phyloP scores from a whole-genome alignment of 441 rosid species.

The Arabidopsis lyrata region DNA sequence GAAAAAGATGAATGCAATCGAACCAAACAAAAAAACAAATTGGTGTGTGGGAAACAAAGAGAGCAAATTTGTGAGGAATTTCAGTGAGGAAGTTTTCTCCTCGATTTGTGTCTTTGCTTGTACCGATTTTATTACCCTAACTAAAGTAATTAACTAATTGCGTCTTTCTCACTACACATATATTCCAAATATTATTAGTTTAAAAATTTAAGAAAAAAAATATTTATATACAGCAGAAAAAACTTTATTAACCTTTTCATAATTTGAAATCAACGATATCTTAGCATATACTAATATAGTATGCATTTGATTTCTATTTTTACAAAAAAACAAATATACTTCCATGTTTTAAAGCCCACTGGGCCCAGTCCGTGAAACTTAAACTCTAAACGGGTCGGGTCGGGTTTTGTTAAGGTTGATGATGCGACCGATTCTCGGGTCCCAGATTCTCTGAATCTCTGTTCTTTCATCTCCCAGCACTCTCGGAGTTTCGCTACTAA shows the following conservation, averaged over 20 bases:
- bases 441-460: background rate
- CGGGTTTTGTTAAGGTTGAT: background rate
- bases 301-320: no score
- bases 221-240: background rate
- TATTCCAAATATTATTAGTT: background rate
- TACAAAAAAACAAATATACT: no score
- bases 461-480: background rate
- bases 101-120: constrained; percentile 11
- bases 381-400: background rate
- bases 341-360: background rate
- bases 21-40: background rate
- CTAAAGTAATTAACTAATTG: background rate
- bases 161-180: constrained; percentile 16
- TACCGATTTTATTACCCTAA: background rate
- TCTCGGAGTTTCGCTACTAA: background rate
- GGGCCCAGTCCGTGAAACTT: background rate
- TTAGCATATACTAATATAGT: background rate
- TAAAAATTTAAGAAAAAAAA: no score
- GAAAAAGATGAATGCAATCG: constrained; percentile 19
- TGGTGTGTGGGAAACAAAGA: background rate
- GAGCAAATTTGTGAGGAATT: constrained; percentile 3
- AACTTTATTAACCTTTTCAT: background rate
- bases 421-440: background rate
- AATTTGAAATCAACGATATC: no score
- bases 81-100: constrained; percentile 7